Conservation (phyloP, 1,284 basidiomycete species). For the Moniliella sp. region DNA sequence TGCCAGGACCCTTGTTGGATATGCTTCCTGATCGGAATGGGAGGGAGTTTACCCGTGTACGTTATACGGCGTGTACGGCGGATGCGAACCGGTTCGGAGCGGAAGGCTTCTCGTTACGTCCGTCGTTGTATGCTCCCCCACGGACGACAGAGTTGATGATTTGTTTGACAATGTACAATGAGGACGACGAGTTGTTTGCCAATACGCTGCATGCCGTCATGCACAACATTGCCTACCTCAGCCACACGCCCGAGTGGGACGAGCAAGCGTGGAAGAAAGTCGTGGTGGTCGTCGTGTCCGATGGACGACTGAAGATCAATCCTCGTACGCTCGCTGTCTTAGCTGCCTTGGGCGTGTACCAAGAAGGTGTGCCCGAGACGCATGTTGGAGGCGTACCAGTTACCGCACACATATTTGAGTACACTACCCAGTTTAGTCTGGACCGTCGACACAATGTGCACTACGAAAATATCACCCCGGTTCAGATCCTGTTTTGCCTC, state of each 20-base stretch:
- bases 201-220: conserved; percentile 6
- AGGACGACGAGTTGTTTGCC: conserved; percentile 7
- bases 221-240: conserved; percentile 6
- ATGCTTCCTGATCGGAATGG: background rate
- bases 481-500: conserved; percentile 8
- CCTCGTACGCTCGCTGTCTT: conserved; percentile 4
- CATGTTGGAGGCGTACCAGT: conserved; percentile 4
- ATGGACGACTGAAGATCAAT: conserved; percentile 6
- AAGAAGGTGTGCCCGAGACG: conserved; percentile 1
- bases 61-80: conserved; percentile 13
- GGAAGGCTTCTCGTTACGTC: conserved; percentile 24
- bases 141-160: conserved; percentile 21
- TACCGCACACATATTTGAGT: conserved; percentile 7
- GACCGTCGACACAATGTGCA: background rate
- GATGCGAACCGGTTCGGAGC: conserved; percentile 9
- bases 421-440: conserved; percentile 3
- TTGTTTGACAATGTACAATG: conserved; percentile 30
- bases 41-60: conserved; percentile 10
- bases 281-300: conserved; percentile 5
- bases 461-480: conserved; percentile 1
- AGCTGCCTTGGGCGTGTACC: conserved; percentile 2
- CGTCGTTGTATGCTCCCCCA: conserved; percentile 22
- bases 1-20: conserved; percentile 2
- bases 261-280: conserved; percentile 6
- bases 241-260: conserved; percentile 5